These are phyloP conservation scores for Suillus paluster DNA, from an alignment of 768 basidiomycete species.

Conservation along the genomic window DNA sequence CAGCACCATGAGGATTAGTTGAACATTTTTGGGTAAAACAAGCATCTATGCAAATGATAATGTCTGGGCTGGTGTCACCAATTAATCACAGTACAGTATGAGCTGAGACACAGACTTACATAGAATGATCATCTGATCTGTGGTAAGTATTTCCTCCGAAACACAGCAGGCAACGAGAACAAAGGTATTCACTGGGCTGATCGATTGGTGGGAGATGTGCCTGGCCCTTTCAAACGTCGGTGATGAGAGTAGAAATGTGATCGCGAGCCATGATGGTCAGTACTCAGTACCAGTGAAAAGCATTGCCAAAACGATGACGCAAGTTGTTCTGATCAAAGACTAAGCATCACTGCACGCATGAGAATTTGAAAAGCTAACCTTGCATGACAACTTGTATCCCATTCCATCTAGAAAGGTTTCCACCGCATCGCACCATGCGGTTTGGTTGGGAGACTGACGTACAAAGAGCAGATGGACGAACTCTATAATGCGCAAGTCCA, in stretches of 20 bases:
- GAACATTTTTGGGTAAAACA: conserved; percentile 38
- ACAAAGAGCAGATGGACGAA: conserved; percentile 24
- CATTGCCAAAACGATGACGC: conserved; percentile 23
- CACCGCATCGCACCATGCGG: conserved; percentile 18
- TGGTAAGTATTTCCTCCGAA: conserved; percentile 6
- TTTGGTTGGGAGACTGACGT: conserved; percentile 16
- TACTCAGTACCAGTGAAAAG: conserved; percentile 29
- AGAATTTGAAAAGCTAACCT: conserved; percentile 11
- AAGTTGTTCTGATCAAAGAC: conserved; percentile 26
- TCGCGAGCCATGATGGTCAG: conserved; percentile 13
- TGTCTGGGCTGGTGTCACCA: not conserved
- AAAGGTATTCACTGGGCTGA: conserved; percentile 17
- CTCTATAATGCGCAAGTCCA: conserved; percentile 35
- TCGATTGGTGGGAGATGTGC: not conserved
- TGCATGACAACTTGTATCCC: conserved; percentile 15
- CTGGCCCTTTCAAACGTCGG: not conserved
- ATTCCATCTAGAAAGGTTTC: conserved; percentile 14
- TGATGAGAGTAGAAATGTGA: conserved; percentile 28
- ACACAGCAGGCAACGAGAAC: conserved; percentile 14
- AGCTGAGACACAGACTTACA: not conserved
- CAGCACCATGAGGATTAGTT: conserved; percentile 21
- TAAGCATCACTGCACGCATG: not conserved
- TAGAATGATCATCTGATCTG: not conserved
- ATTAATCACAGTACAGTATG: not conserved
- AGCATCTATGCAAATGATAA: conserved; percentile 36